Base-by-base conservation (phyloP, 2,329 filamentous ascomycete species). In the Fusarium nurragi region DNA sequence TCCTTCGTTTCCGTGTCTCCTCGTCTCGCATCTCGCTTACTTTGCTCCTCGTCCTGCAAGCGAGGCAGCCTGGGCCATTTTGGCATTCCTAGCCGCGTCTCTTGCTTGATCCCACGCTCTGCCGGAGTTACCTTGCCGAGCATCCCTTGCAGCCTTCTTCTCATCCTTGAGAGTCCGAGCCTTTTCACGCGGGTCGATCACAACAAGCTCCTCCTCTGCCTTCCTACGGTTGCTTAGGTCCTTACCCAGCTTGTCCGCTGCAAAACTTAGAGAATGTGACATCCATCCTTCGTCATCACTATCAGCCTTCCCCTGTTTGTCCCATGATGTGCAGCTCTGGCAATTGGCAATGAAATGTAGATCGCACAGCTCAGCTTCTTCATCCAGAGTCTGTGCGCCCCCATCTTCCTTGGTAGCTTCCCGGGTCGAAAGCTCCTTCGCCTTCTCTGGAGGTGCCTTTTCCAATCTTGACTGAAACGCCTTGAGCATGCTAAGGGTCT, bases 301-400 rank as follows among this genome's bases (percentile, higher is more conserved):
- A 5, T 89, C 86, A 21, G 84, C 81, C 13, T 82, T 81, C 5
- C 83, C 86, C 37, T 82, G 83, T 69, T 88, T 84, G 72, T 96
- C 91, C 93, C 94, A 97, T 0, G 90, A 86, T 57, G 87, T 88
- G 76, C 95, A 98, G 40, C 93, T 97, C 74, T 97, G 93, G 76
- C 95, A 99, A 71, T 96, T 92, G 45, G 91, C 91, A 64, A 99
- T 96, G 77, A 98, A 99, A 76, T 99, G 95, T 32, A 99, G 80
- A 75, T 98, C 95, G 74, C 95, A 99, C 5, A 96, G 83, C 46
- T 84, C 84, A 4, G 88, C 89, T 74, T 96, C 92, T 36, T 90
- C 87, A 4, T 89, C 89, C 9, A 47, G 65, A 10, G 59, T 64
- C 18, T 60, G 61, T 74, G 66, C 48, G 5, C 36, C 68, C 18